Percentiles rank a stretch among this genome's conserved stretches.
phyloP scores from a whole-genome alignment of 371 early-diverging fungal genomes.

The Saksenaea vasiformis region DNA sequence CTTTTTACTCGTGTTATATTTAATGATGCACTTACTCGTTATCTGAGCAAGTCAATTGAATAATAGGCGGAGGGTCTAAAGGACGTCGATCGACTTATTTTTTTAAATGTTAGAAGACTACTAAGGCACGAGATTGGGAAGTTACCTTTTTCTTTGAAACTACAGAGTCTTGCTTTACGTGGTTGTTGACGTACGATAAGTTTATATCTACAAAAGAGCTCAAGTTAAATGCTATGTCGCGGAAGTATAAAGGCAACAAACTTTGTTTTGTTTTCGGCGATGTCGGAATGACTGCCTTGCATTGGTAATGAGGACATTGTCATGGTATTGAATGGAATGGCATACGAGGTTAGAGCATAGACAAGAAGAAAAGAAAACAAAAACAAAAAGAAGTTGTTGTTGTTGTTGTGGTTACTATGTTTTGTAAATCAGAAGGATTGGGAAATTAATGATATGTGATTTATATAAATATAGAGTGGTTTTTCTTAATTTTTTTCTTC shows the following conservation, averaged over 20 bases:
- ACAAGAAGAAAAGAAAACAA: conserved; percentile 7
- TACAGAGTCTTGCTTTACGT: conserved; percentile 53
- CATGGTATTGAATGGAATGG: conserved; percentile 11
- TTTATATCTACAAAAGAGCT: conserved; percentile 7
- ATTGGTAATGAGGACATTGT: conserved; percentile 13
- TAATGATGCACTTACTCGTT: conserved; percentile 18
- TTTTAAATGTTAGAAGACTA: background rate
- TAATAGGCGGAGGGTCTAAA: conserved; percentile 53
- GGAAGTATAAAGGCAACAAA: conserved; percentile 10
- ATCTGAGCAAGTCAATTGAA: conserved; percentile 26
- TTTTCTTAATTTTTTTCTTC: background rate
- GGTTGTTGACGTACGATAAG: conserved; percentile 57
- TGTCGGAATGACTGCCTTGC: conserved; percentile 14
- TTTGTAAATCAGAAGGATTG: conserved; percentile 11
- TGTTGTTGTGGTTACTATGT: background rate
- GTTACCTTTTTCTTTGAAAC: conserved; percentile 56
- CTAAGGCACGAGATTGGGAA: background rate
- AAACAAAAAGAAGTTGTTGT: background rate
- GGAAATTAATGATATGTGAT: conserved; percentile 8
- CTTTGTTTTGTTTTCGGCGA: conserved; percentile 15
- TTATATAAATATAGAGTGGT: background rate
- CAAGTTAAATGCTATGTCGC: background rate
- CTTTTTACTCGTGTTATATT: conserved; percentile 21
- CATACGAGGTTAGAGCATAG: conserved; percentile 4
- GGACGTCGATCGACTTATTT: conserved; percentile 51